Conservation (phyloP, 352 stramenopile species). For the Globisporangium echinulatum region DNA sequence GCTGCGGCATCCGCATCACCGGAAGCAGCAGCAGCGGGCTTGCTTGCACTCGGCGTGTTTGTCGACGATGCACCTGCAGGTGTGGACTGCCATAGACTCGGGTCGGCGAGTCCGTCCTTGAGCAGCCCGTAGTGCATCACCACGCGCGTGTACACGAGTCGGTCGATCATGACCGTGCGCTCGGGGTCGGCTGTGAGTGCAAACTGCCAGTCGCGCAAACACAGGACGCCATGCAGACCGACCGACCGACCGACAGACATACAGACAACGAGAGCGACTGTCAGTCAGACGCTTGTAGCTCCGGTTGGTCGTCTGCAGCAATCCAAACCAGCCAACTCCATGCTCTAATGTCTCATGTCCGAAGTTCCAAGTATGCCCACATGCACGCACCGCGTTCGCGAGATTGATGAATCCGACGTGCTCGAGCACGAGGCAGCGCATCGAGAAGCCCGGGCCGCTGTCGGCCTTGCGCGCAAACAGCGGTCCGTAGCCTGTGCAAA, state of each 20-base stretch:
- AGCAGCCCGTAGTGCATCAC: conserved; percentile 37
- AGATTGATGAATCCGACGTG: conserved; percentile 40
- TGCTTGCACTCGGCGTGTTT: conserved; percentile 3
- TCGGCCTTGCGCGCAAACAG: conserved; percentile 49
- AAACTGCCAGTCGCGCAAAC: conserved; percentile 16
- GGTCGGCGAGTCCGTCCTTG: conserved; percentile 43
- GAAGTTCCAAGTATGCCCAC: no score
- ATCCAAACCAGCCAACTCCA: no score
- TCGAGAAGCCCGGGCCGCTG: conserved; percentile 24
- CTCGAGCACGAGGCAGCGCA: conserved; percentile 34
- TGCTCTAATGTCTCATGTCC: no score
- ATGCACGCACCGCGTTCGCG: conserved; percentile 34
- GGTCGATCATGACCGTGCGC: conserved; percentile 32
- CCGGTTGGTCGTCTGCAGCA: no score
- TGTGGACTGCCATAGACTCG: conserved; percentile 39
- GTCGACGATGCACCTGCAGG: conserved; percentile 10
- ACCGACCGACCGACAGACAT: no score
- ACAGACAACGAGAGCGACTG: no score
- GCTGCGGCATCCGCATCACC: no score
- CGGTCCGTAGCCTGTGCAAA: conserved; percentile 22
- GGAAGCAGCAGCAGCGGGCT: background rate
- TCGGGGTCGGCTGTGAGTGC: conserved; percentile 22
- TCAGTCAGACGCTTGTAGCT: no score
- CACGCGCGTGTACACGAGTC: conserved; percentile 42
- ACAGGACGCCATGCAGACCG: no score